Evolutionary conservation across 805 yeast genomes (phyloP), one percentile per base, ranked within the genome.

Genomic region (Peterozyma xylosa): DNA sequence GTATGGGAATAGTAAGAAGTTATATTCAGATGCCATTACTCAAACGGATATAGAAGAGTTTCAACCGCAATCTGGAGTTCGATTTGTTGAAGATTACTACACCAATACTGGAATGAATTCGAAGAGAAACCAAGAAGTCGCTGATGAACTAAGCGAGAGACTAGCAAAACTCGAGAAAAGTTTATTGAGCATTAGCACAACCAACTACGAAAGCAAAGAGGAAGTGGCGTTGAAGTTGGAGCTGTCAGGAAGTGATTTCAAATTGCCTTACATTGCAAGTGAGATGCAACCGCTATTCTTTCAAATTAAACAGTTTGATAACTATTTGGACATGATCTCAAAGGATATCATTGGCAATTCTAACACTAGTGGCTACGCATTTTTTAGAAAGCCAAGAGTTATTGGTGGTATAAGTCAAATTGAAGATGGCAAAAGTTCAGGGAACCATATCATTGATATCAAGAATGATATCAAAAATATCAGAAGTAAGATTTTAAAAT

Each of bases 281-380:
- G 67, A 63, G 53, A 69, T 52, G 71, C 67, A 46, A 47, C 67
- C 60, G 39, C 56, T 51, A 51, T 50, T 55, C 52, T 66, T 57
- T 39, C 69, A 52, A 48, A 50, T 54, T 30, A 62, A 51, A 42
- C 66, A 56, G 46, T 48, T 59, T 35, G 59, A 55, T 43, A 60
- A 57, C 29, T 59, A 56, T 42, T 43, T 58, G 41, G 65, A 62
- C 27, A 50, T 61, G 50, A 54, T 56, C 14, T 55, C 27, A 17
- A 41, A 40, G 27, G 14, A 18, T 10, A 44, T 40, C 13, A 38
- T 36, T 37, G 21, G 35, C 5, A 39, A 21, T 7, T 21, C 18
- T 14, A 16, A 9, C n/a, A 5, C 34, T 13, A 37, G 32, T 29
- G 43, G 46, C 5, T 39, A 32, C 37, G 42, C 39, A 10, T 43